These are phyloP conservation scores for Brasenia schreberi DNA, from an alignment of 164 flowering plant species.

Conservation along the genomic window DNA sequence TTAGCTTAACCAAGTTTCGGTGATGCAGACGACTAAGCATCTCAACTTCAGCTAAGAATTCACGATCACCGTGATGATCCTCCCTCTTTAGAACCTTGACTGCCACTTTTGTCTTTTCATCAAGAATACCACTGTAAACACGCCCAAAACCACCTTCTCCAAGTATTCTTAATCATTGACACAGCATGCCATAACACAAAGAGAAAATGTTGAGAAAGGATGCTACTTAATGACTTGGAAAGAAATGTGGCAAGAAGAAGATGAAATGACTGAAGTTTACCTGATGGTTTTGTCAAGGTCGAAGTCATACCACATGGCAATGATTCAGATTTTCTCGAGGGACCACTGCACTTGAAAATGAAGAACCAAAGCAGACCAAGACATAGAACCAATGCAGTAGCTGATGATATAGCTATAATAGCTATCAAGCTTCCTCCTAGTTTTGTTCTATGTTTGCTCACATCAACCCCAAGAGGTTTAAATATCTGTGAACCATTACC, in stretches of 20 bases:
- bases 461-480: constrained; percentile 80
- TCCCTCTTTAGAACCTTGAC: constrained; percentile 83
- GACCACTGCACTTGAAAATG: constrained; percentile 20
- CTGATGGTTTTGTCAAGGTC: constrained; percentile 34
- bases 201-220: no score
- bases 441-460: constrained; percentile 28
- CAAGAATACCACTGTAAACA: constrained; percentile 75
- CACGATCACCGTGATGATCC: constrained; percentile 81
- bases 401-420: constrained; percentile 50
- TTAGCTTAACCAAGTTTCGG: constrained; percentile 84
- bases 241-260: no score
- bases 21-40: constrained; percentile 98
- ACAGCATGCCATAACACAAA: not conserved
- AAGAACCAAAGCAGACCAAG: constrained; percentile 35
- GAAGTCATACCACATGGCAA: constrained; percentile 18
- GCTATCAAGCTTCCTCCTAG: constrained; percentile 45
- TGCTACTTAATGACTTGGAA: no score
- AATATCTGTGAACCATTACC: constrained; percentile 31
- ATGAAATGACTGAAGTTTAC: constrained; percentile 13
- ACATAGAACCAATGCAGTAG: constrained; percentile 33
- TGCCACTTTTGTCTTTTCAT: constrained; percentile 74
- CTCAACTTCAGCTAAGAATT: constrained; percentile 93
- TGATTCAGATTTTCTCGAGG: constrained; percentile 9
- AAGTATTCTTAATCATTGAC: constrained; percentile 49
- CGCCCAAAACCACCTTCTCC: constrained; percentile 99